phyloP scores from a whole-genome alignment of 2,329 filamentous ascomycete species.

The Scytalidium lignicola region DNA sequence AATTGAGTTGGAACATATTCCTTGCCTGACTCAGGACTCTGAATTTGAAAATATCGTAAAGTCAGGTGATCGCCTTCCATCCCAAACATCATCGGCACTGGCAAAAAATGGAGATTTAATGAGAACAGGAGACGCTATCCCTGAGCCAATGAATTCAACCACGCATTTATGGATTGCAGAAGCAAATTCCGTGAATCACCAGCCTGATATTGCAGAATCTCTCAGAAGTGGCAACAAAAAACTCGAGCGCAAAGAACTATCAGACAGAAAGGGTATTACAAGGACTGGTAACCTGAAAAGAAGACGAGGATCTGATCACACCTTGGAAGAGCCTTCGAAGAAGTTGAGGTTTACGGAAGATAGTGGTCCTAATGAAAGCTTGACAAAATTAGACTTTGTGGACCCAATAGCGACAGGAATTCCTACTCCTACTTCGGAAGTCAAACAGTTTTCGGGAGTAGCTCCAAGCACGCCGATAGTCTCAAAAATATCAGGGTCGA shows the following conservation, averaged over 20 bases:
- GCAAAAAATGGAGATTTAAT: background rate
- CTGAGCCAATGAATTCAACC: background rate
- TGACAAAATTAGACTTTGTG: background rate
- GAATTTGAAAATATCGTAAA: conserved; percentile 16
- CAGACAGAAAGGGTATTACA: background rate
- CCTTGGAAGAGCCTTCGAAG: background rate
- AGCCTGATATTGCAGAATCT: too few species aligned
- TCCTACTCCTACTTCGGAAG: background rate
- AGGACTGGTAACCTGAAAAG: background rate
- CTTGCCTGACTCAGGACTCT: conserved; percentile 23
- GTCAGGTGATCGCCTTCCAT: background rate
- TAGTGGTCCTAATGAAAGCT: background rate
- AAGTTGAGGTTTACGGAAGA: background rate
- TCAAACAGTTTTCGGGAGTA: background rate
- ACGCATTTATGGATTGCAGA: background rate
- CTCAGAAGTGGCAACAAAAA: too few species aligned
- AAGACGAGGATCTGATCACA: background rate
- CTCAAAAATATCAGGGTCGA: background rate
- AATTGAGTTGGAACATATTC: conserved; percentile 12
- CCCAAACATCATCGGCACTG: background rate
- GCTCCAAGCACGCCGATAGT: background rate
- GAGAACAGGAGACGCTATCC: background rate
- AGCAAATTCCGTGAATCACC: background rate
- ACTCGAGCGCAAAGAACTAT: background rate
- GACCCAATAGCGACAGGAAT: background rate